Percentiles rank a stretch among this genome's conserved stretches.
phyloP scores from a whole-genome alignment of 768 basidiomycete genomes.

The Russula brevipes region DNA sequence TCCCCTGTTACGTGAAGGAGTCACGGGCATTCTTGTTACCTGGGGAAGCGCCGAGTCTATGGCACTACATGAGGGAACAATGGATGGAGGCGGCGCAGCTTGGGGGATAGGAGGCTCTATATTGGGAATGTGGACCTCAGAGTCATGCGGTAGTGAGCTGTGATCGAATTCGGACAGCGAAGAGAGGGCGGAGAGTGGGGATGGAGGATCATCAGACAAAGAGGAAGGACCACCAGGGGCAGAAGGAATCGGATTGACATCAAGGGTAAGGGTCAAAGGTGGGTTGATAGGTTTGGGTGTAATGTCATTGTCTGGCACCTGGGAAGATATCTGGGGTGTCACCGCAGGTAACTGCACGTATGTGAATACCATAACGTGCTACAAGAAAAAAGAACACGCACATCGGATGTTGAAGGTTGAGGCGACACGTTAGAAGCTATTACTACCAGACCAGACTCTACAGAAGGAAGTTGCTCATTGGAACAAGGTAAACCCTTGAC shows the following conservation, averaged over 20 bases:
- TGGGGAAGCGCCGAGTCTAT: neutral
- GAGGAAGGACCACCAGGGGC: neutral
- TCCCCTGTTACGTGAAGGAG: neutral
- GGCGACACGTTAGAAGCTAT: neutral
- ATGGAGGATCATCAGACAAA: constrained; percentile 8
- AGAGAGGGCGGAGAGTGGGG: constrained; percentile 18
- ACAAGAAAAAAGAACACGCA: neutral
- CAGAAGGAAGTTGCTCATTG: neutral
- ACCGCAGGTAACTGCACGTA: neutral
- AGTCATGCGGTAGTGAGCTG: neutral
- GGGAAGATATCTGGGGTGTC: neutral
- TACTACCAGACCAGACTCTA: neutral
- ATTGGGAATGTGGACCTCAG: neutral
- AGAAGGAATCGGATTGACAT: no score
- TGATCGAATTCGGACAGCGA: constrained; percentile 13
- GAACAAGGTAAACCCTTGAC: neutral
- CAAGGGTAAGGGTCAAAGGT: neutral
- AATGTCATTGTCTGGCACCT: neutral
- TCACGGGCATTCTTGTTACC: neutral
- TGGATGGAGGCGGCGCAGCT: neutral
- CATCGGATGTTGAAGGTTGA: neutral
- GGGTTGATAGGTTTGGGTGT: constrained; percentile 11
- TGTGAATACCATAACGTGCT: neutral
- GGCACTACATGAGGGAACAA: neutral
- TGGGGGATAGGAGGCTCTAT: neutral